Base-by-base conservation (phyloP, 352 stramenopile species). In the Peronosclerospora sorghi region DNA sequence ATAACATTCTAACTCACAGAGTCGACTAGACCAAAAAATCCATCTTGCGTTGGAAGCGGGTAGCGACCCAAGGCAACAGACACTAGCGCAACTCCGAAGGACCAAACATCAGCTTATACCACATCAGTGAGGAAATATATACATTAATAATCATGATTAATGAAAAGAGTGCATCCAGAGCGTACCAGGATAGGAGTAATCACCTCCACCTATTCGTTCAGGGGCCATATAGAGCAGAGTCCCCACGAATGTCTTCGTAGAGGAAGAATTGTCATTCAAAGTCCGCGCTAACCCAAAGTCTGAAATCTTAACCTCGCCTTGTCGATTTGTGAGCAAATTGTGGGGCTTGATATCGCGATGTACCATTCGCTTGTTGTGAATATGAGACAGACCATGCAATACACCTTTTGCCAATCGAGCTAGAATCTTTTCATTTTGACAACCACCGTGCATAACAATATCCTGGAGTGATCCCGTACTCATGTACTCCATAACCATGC, bases 141-240 rank as follows among this genome's bases (percentile, higher is more conserved):
- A 2, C 14, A 35, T 18, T 24, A 18, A 18, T 54, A 24, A 55
- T 39, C 20, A 28, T 6, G 19, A 12, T 19, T 50, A 15, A 13
- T 7, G 8, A 1, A 32, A 32, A 2, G 7, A 41, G 12, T 41
- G 32, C 10, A 30, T 14, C 30, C 6, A 14, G 17, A 35, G 28
- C 39, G 35, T 47, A 86, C 73, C 63, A 62, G 80, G 62, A 55
- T 86, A 96, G 6, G 70, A 90, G 60, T 97, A 97, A 45, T 90
- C 79, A 1, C 84, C 80, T 8, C 86, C 86, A 18, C 78, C 77
- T 46, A 97, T 95, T 10, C 92, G 77, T 59, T 97, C 91, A 14
- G 92, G 92, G 1, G 86, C 84, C 92, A 97, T 97, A 58, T 97
- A 97, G 3, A 93, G 62, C 41, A 97, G 43, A 5, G 89, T 97